Evolutionary conservation across 1,284 basidiomycete species (phyloP).

Genomic region (Thelephora terrestris): DNA sequence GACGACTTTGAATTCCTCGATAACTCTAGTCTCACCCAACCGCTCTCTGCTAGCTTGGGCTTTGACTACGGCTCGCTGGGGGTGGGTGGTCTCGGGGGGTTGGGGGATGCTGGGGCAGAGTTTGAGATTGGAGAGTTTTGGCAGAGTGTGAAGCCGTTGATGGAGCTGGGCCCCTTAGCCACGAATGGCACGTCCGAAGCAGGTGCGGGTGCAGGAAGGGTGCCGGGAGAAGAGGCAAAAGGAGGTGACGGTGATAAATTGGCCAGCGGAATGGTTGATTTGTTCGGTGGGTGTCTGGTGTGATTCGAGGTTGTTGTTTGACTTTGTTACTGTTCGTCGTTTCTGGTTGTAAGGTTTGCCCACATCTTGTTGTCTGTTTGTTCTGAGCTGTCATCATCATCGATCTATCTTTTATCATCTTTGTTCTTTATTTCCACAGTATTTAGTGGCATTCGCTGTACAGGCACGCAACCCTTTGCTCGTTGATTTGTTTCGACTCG

Average conservation of each 20-base stretch:
- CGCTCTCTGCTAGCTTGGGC: neutral
- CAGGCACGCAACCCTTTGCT: too few species aligned
- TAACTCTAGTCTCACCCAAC: too few species aligned
- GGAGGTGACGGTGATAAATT: neutral
- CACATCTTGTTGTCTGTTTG: too few species aligned
- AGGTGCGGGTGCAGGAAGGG: neutral
- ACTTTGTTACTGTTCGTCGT: too few species aligned
- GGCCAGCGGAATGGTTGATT: conserved; percentile 1
- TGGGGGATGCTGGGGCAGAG: too few species aligned
- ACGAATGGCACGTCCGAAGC: neutral
- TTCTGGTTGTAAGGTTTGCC: too few species aligned
- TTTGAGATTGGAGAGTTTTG: neutral
- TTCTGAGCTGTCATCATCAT: too few species aligned
- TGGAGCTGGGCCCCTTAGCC: neutral
- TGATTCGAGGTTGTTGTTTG: neutral
- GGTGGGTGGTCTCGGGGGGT: neutral
- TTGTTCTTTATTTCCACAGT: too few species aligned
- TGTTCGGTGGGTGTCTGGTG: neutral
- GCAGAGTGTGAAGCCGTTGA: neutral
- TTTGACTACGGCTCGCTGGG: neutral
- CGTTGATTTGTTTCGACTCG: too few species aligned
- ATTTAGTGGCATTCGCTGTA: too few species aligned
- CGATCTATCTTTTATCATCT: too few species aligned
- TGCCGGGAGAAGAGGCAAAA: neutral
- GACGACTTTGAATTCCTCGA: too few species aligned